Evolutionary conservation across 169 alveolate genomes (phyloP).

Genomic region (Eimeria maxima): DNA sequence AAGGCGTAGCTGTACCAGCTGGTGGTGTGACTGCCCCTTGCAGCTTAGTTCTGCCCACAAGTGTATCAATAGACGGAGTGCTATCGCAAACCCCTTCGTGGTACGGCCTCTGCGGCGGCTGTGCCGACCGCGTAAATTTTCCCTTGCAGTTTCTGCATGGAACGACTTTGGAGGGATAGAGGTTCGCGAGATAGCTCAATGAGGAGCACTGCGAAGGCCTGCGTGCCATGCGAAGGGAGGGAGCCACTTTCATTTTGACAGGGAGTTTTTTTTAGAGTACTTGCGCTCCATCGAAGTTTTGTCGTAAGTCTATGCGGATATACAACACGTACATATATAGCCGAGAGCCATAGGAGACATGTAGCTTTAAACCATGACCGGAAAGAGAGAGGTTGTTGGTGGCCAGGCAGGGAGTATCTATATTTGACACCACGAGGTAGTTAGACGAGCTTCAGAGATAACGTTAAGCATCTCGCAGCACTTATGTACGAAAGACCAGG

Average conservation of each 20-base stretch:
- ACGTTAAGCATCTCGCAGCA: neutral
- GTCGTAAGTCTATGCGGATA: neutral
- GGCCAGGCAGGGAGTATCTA: neutral
- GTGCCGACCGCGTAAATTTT: neutral
- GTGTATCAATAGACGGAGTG: conserved; percentile 28
- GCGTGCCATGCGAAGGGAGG: neutral
- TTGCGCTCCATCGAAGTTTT: conserved; percentile 22
- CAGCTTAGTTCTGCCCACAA: conserved; percentile 13
- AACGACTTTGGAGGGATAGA: conserved; percentile 2
- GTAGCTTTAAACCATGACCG: neutral
- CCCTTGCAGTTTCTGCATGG: conserved; percentile 18
- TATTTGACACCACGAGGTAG: neutral
- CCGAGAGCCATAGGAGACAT: neutral
- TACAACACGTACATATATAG: neutral
- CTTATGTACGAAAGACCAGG: neutral
- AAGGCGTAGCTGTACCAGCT: conserved; percentile 24
- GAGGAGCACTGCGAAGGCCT: conserved; percentile 5
- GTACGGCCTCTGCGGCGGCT: conserved; percentile 28
- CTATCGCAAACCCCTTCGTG: conserved; percentile 47
- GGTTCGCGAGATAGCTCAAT: conserved; percentile 32
- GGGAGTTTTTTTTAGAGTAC: conserved; percentile 59
- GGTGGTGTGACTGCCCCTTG: conserved; percentile 7
- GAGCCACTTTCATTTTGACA: conserved; percentile 45
- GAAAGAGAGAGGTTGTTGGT: neutral
- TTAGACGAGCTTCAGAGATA: neutral